Percentiles rank a stretch among this genome's conserved stretches.
Conservation (phyloP, 495 filamentous ascomycete species). For the Neurospora intermedia region DNA sequence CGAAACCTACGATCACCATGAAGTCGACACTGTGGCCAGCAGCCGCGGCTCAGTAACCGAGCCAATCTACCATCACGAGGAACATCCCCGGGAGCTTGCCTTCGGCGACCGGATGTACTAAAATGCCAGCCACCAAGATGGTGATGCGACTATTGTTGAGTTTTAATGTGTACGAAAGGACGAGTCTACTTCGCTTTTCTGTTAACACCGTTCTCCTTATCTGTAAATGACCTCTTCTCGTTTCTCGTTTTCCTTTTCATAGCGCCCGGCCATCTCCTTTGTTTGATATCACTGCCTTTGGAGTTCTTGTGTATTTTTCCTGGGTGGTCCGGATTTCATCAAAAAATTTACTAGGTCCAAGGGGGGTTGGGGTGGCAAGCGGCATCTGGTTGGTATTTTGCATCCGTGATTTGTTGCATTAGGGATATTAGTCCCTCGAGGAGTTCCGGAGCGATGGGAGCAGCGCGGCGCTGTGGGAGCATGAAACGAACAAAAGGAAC, state of each 20-base stretch:
- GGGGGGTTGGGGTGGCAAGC: background rate
- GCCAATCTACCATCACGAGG: conserved; percentile 31
- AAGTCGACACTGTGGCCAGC: conserved; percentile 24
- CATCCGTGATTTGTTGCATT: background rate
- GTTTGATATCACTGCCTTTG: background rate
- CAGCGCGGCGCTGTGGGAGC: background rate
- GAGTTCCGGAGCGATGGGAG: background rate
- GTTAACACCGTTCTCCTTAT: background rate
- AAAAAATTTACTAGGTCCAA: background rate
- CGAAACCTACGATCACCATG: conserved; percentile 37
- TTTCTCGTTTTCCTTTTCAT: background rate
- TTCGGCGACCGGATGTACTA: conserved; percentile 35
- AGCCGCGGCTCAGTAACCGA: conserved; percentile 23
- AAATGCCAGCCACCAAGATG: background rate
- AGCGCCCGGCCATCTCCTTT: background rate
- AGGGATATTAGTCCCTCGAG: background rate
- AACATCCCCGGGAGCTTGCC: conserved; percentile 26
- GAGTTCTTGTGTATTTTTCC: background rate
- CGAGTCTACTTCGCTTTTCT: background rate
- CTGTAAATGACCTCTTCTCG: background rate
- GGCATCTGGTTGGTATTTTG: background rate
- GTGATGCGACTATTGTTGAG: background rate
- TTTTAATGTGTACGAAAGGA: background rate
- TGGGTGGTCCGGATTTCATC: background rate
- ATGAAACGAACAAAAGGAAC: background rate